A percentile compares a stretch with the other conserved stretches of the same genome.
These are phyloP conservation scores for Annulohypoxylon stygium DNA, from an alignment of 495 filamentous ascomycete genomes.

Conservation along the genomic window DNA sequence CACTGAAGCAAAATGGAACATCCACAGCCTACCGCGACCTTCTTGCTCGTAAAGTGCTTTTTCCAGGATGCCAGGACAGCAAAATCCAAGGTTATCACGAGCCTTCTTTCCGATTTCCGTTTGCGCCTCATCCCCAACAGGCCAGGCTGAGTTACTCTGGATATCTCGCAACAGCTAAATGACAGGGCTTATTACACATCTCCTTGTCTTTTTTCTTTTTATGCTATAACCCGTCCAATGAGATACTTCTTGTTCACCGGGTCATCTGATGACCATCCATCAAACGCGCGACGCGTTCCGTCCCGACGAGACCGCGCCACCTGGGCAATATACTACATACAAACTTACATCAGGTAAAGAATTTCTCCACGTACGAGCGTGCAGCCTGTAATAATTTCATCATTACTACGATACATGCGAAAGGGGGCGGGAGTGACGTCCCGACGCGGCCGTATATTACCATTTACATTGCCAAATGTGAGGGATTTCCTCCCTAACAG, in stretches of 20 bases:
- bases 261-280: conserved; percentile 32
- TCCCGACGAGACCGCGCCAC: conserved; percentile 41
- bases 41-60: conserved; percentile 4
- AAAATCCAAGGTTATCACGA: conserved; percentile 4
- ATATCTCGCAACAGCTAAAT: conserved; percentile 17
- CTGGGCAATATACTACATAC: conserved; percentile 25
- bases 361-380: conserved; percentile 25
- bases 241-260: conserved; percentile 10
- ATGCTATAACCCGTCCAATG: conserved; percentile 21
- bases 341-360: background rate
- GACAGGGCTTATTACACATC: conserved; percentile 12
- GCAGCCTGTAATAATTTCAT: conserved; percentile 23
- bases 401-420: conserved; percentile 17
- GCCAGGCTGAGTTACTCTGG: conserved; percentile 20
- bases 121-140: background rate
- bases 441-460: conserved; percentile 12
- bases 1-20: conserved; percentile 15
- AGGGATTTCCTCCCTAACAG: conserved; percentile 32
- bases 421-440: conserved; percentile 5
- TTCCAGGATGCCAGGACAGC: background rate
- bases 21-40: conserved; percentile 7
- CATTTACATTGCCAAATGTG: conserved; percentile 11
- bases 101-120: conserved; percentile 11
- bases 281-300: conserved; percentile 39
- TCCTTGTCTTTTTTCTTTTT: background rate